phyloP scores from a whole-genome alignment of 768 basidiomycete genomes.

The Serpula lacrymans region DNA sequence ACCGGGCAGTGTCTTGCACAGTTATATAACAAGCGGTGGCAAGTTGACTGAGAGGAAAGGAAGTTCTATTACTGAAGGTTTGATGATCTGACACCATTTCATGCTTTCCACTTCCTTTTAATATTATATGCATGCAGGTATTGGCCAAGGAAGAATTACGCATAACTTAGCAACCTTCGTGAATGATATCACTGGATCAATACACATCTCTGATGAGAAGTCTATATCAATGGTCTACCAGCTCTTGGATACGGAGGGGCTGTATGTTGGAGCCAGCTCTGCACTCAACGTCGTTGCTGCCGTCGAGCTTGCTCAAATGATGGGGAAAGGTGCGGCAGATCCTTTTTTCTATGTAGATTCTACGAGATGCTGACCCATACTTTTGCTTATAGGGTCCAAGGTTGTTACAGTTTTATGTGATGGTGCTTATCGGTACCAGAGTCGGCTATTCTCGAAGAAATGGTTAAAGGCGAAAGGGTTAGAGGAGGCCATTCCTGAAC shows the following conservation, averaged over 20 bases:
- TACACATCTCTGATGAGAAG: conserved; percentile 84
- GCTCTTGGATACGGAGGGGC: conserved; percentile 84
- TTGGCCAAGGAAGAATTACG: conserved; percentile 96
- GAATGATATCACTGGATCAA: conserved; percentile 72
- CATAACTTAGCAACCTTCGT: conserved; percentile 85
- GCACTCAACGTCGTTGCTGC: conserved; percentile 96
- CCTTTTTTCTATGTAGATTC: background rate
- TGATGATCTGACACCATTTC: no score
- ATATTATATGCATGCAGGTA: conserved; percentile 50
- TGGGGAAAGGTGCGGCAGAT: conserved; percentile 66
- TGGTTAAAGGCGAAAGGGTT: conserved; percentile 87
- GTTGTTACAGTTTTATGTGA: conserved; percentile 91
- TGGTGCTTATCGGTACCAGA: conserved; percentile 97
- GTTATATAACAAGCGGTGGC: conserved; percentile 78
- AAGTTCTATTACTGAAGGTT: conserved; percentile 92
- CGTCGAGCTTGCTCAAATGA: conserved; percentile 76
- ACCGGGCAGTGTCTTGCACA: conserved; percentile 88
- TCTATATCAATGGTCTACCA: conserved; percentile 94
- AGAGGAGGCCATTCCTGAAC: conserved; percentile 71
- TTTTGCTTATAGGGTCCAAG: conserved; percentile 56
- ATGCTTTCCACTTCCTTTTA: conserved; percentile 1
- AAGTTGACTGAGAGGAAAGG: conserved; percentile 73
- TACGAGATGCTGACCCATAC: background rate
- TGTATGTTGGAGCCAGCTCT: conserved; percentile 93
- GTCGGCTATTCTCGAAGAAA: conserved; percentile 87